These are phyloP conservation scores for Boletus tylopilopsis DNA, from an alignment of 768 basidiomycete species.

Conservation along the genomic window DNA sequence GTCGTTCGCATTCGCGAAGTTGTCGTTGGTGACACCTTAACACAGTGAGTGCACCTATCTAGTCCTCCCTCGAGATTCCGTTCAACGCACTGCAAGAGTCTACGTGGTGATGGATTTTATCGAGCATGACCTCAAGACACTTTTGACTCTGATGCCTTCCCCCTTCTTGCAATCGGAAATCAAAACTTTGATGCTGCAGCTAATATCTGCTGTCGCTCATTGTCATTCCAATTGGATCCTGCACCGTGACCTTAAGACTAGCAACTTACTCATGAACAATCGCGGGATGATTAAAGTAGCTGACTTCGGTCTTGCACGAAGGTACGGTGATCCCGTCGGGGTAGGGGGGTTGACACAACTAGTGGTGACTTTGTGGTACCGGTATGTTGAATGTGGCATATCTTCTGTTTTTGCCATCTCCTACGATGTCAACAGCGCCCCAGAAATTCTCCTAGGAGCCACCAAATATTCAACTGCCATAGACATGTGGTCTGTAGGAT, in stretches of 20 bases:
- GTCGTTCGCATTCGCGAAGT: constrained; percentile 97
- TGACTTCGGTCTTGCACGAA: constrained; percentile 93
- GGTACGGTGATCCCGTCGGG: constrained; percentile 95
- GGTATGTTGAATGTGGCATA: constrained; percentile 48
- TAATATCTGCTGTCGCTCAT: constrained; percentile 88
- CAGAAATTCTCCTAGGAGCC: constrained; percentile 92
- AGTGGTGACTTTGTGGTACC: constrained; percentile 98
- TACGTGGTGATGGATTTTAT: constrained; percentile 99
- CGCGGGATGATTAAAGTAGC: constrained; percentile 98
- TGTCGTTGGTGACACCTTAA: constrained; percentile 96
- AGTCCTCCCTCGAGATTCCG: constrained; percentile 1
- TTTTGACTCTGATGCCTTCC: constrained; percentile 90
- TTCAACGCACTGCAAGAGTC: constrained; percentile 54
- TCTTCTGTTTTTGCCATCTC: constrained; percentile 9
- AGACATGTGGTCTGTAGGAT: constrained; percentile 99
- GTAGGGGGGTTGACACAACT: constrained; percentile 97
- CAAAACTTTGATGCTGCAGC: constrained; percentile 93
- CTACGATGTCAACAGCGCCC: constrained; percentile 54
- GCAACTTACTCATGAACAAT: constrained; percentile 98
- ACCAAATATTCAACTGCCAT: constrained; percentile 93
- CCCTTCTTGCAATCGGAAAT: constrained; percentile 98
- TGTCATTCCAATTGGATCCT: constrained; percentile 98
- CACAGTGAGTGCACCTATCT: constrained; percentile 73
- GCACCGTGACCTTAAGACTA: constrained; percentile 96
- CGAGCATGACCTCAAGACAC: constrained; percentile 97